phyloP scores from a whole-genome alignment of 2,329 filamentous ascomycete species.

The Sclerotinia nivalis region DNA sequence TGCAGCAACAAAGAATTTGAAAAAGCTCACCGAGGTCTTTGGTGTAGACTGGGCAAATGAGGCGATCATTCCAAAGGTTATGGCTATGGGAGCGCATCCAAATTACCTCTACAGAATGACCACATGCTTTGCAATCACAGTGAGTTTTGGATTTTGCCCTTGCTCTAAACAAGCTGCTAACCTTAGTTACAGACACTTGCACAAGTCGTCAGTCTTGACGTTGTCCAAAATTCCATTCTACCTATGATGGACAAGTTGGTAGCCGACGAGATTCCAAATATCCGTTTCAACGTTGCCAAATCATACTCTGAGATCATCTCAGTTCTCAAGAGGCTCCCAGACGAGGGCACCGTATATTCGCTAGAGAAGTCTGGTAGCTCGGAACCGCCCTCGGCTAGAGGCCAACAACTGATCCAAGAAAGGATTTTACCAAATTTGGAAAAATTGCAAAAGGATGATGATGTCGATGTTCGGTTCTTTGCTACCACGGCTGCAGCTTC shows the following conservation, averaged over 20 bases:
- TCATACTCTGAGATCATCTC: constrained; percentile 89
- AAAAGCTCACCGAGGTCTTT: constrained; percentile 98
- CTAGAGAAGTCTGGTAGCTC: constrained; percentile 75
- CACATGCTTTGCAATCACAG: constrained; percentile 98
- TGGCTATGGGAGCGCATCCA: constrained; percentile 95
- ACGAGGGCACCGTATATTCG: constrained; percentile 81
- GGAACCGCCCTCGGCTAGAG: constrained; percentile 64
- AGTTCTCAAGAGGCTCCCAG: constrained; percentile 87
- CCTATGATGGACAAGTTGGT: constrained; percentile 96
- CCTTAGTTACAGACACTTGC: constrained; percentile 72
- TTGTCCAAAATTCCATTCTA: constrained; percentile 89
- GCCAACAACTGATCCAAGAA: constrained; percentile 79
- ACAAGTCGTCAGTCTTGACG: constrained; percentile 86
- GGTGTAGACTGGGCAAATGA: constrained; percentile 97
- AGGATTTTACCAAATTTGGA: constrained; percentile 86
- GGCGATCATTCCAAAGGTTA: constrained; percentile 97
- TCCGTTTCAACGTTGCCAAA: constrained; percentile 99
- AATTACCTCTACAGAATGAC: constrained; percentile 99
- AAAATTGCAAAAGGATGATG: constrained; percentile 95
- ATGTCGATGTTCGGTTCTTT: constrained; percentile 98
- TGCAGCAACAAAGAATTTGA: constrained; percentile 94
- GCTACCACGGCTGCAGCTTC: constrained; percentile 79
- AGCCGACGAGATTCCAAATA: constrained; percentile 94
- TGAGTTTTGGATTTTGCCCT: constrained; percentile 54
- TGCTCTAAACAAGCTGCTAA: constrained; percentile 12